Base-by-base conservation (phyloP, 2,329 filamentous ascomycete species). In the Colletotrichum sp. region DNA sequence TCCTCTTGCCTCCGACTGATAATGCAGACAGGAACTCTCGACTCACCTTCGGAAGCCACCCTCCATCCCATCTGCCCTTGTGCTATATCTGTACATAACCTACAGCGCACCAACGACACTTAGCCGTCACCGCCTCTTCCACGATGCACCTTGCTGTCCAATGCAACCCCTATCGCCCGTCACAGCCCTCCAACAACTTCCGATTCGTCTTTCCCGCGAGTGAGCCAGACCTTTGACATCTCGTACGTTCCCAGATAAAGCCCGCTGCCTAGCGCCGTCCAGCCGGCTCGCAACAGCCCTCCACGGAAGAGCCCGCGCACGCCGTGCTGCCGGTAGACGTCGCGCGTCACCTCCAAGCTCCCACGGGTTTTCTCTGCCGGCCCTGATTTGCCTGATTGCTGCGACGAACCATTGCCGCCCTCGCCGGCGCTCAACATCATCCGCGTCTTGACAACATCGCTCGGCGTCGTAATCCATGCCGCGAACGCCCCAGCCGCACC, bases 181-280 rank as follows among this genome's bases (percentile, higher is more conserved):
- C 76, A 83, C 48, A 81, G 65, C 15, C 61, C 79, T 13, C 66
- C 75, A 7, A 83, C 87, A 18, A 88, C 86, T 64, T 88, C 86
- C 56, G 78, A 38, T 28, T 80, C 82, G 68, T 85, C 84, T 77
- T 87, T 89, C 69, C 84, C 82, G 62, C 83, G 80, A 66, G 85
- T 87, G 77, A 93, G 83, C 88, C 91, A 95, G 52, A 91, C 86
- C 81, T 95, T 93, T 12, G 94, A 93, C 78, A 93, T 93, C 83
- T 98, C 96, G 84, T 98, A 98, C 58, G 94, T 93, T 28, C 95
- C 95, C 56, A 98, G 85, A 87, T 98, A 98, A 71, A 98, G 85
- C 5, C 95, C 95, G 81, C 94, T 94, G 1, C 95, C 95, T 7
- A 97, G 78, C 70, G 95, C 93, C 16, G 96, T 97, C 96, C 96